Base-by-base conservation (phyloP, 1,284 basidiomycete genomes). In the Somion occarium region DNA sequence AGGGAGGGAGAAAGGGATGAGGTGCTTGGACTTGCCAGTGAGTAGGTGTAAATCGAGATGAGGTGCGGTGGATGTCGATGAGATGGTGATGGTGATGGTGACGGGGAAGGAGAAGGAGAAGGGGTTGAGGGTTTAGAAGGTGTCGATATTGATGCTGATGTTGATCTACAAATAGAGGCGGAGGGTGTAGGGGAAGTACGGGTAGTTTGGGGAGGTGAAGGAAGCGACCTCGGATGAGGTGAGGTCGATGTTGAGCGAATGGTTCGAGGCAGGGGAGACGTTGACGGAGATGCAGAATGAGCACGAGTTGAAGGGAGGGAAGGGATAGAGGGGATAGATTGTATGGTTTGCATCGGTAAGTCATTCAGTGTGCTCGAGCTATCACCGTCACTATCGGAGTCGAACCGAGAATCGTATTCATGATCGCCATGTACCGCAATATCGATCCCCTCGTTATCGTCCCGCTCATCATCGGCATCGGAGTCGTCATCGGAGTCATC, bases 401-500 rank as follows among this genome's bases (percentile, higher is more conserved):
- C 30, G 30, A 34, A 34, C 30, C 30, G 30, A 18, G n/a, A 12
- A 44, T 44, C 43, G 4, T 12, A 4, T 44, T 20, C 19, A 24
- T 44, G 19, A 44, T 3, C 43, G 26, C 5, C 18, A 7, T 46
- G 43, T 25, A 9, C 26, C 43, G 43, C 30, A 34, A 7, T 7
- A 34, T 34, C 30, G 30, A 7, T 34, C 37, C 37, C 45, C n/a
- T 48, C 46, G 22, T 48, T 30, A 22, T 38, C 46, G 7, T 48
- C 9, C n/a, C n/a, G n/a, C 15, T 48, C 46, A 19, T 39, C 34
- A n/a, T 49, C 48, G 20, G 13, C 39, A 3, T 39, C 48, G 5
- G 24, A 27, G 20, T 49, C 48, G 15, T 13, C 18, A 24, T 48
- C 46, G 20, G 34, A 38, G 22, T 49, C 48, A 25, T 49, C 48